Percentiles rank a stretch among this genome's conserved stretches.
phyloP scores from a whole-genome alignment of 352 stramenopile species.

The Globisporangium heterothallicum region DNA sequence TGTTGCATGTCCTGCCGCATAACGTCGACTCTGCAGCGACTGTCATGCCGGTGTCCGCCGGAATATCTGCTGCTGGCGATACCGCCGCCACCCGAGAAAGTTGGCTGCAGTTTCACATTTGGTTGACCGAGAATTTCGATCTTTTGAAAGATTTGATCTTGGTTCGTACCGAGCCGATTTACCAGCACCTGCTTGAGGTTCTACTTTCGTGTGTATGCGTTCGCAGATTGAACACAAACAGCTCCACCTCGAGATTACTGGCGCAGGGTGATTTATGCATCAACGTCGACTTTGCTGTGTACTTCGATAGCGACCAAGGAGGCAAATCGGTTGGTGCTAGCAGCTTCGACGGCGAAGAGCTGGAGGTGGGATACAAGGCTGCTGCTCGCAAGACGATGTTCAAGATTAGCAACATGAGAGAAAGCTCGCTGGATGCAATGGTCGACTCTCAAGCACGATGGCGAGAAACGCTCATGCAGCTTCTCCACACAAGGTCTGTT shows the following conservation, averaged over 20 bases:
- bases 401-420: slow-evolving; percentile 30
- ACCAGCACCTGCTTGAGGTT: slow-evolving; percentile 49
- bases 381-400: slow-evolving; percentile 31
- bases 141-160: slow-evolving; percentile 70
- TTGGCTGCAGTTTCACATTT: slow-evolving; percentile 78
- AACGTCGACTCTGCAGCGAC: neutral
- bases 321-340: slow-evolving; percentile 14
- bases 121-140: slow-evolving; percentile 59
- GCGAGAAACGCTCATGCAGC: slow-evolving; percentile 25
- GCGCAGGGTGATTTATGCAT: slow-evolving; percentile 25
- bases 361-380: slow-evolving; percentile 9
- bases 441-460: slow-evolving; percentile 28
- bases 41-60: neutral
- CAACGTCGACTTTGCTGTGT: slow-evolving; percentile 27
- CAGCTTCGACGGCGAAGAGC: slow-evolving; percentile 15
- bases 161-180: slow-evolving; percentile 51
- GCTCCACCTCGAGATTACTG: slow-evolving; percentile 4
- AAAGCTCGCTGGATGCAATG: slow-evolving; percentile 35
- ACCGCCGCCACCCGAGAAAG: slow-evolving; percentile 34
- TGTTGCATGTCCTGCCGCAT: slow-evolving; percentile 40
- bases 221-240: slow-evolving; percentile 30
- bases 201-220: slow-evolving; percentile 41
- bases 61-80: too few relatives aligned
- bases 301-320: slow-evolving; percentile 17
- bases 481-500: slow-evolving; percentile 37